Base-by-base conservation (phyloP, 2,329 filamentous ascomycete genomes). In the Zarea fungicola region DNA sequence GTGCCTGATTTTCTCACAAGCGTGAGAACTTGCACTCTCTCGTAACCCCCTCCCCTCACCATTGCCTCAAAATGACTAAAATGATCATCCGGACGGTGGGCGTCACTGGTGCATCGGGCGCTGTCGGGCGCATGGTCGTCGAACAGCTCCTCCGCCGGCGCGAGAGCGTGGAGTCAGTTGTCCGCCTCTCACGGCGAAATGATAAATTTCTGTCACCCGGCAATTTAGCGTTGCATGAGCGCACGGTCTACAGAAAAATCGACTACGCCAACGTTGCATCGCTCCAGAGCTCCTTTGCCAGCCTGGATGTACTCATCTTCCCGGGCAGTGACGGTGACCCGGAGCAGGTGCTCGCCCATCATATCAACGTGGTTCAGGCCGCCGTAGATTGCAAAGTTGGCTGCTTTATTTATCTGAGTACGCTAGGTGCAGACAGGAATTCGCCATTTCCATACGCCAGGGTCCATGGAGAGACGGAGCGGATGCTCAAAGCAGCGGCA, bases 251-350 rank as follows among this genome's bases (percentile, higher is more conserved):
- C 13, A 31, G 11, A 34, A 3, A 5, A 3, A 25, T 35, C 23
- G 29, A 45, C 21, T 45, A 45, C 23, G 21, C 10, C 6, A 22
- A 34, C 16, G 16, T 7, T 13, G 19, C 21, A 5, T 45, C 42
- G 18, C 29, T 45, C 9, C 16, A 18, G 11, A 21, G 13, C 10
- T 28, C 26, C 16, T 35, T 45, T 21, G 13, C 16, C 10, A 31
- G 29, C 6, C 16, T 45, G 6, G 29, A 45, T 25, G 31, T 29
- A 3, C 18, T 45, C 14, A 21, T 45, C 16, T 45, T 35, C 31
- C 42, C 42, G 10, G 42, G 42, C 26, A 45, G 42, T 21, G 29
- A 45, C 13, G 42, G 42, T 9, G 29, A 45, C 19, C 42, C 42
- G 16, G 42, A 21, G 4, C 8, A 34, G 23, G 36, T 45, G 42